These are phyloP conservation scores for Calonectria leucothoes DNA, from an alignment of 2,329 filamentous ascomycete genomes.

Conservation along the genomic window DNA sequence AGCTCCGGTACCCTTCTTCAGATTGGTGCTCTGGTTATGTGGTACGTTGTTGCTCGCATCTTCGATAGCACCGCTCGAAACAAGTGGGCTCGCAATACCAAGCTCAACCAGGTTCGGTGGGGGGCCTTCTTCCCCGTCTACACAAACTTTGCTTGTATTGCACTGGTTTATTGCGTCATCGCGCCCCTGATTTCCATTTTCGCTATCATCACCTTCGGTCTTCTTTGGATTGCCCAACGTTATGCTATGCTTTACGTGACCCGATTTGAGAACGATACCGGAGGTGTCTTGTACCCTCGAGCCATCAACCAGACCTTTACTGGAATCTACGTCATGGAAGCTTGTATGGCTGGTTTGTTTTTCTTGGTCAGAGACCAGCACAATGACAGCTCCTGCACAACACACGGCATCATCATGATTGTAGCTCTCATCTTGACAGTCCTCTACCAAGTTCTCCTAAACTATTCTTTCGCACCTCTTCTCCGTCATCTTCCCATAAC, in stretches of 20 bases:
- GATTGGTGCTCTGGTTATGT: slow-evolving; percentile 79
- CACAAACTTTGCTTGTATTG: slow-evolving; percentile 96
- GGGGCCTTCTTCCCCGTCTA: slow-evolving; percentile 96
- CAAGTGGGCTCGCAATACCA: slow-evolving; percentile 89
- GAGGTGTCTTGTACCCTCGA: slow-evolving; percentile 89
- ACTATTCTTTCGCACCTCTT: slow-evolving; percentile 85
- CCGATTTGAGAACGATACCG: slow-evolving; percentile 89
- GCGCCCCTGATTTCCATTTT: slow-evolving; percentile 93
- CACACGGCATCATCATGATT: slow-evolving; percentile 89
- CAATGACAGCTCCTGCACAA: slow-evolving; percentile 68
- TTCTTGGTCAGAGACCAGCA: slow-evolving; percentile 76
- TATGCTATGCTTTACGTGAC: slow-evolving; percentile 97
- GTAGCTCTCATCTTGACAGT: slow-evolving; percentile 76
- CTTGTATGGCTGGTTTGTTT: slow-evolving; percentile 90
- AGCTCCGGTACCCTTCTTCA: slow-evolving; percentile 92
- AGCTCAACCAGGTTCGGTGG: slow-evolving; percentile 83
- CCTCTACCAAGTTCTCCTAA: slow-evolving; percentile 84
- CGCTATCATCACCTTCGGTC: slow-evolving; percentile 88
- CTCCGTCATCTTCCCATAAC: slow-evolving; percentile 93
- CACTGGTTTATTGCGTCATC: slow-evolving; percentile 87
- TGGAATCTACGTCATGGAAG: slow-evolving; percentile 93
- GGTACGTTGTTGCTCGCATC: slow-evolving; percentile 84
- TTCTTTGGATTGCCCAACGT: slow-evolving; percentile 96
- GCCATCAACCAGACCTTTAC: slow-evolving; percentile 97
- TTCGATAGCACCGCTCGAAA: slow-evolving; percentile 83